These are phyloP conservation scores for Ulota crispa DNA, from an alignment of 225 moss, liverwort and hornwort species.

Conservation along the genomic window DNA sequence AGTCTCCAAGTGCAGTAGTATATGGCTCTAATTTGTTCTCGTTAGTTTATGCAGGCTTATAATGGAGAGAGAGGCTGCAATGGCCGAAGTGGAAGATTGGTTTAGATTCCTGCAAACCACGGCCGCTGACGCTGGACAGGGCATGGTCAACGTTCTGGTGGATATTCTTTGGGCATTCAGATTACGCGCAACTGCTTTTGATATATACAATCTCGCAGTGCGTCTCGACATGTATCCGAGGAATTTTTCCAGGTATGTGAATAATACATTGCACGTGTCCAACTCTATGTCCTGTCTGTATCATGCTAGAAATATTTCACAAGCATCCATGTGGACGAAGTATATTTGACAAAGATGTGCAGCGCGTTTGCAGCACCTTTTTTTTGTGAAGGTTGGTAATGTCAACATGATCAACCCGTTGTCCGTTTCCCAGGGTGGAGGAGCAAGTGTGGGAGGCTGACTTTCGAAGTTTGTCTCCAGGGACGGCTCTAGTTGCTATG, in stretches of 20 bases:
- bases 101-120: slow-evolving; percentile 48
- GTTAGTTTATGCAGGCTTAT: slow-evolving; percentile 53
- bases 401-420: slow-evolving; percentile 11
- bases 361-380: not conserved
- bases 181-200: slow-evolving; percentile 64
- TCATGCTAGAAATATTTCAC: not conserved
- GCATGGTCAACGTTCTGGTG: slow-evolving; percentile 73
- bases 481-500: slow-evolving; percentile 78
- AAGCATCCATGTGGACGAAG: not conserved
- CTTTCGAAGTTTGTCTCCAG: slow-evolving; percentile 83
- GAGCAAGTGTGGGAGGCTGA: slow-evolving; percentile 79
- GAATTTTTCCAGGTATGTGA: slow-evolving; percentile 56
- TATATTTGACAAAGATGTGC: not conserved
- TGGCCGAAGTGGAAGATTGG: slow-evolving; percentile 66
- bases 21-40: slow-evolving; percentile 15
- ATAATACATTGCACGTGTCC: not conserved
- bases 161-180: slow-evolving; percentile 93
- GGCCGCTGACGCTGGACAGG: slow-evolving; percentile 71
- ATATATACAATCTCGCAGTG: slow-evolving; percentile 61
- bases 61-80: slow-evolving; percentile 56
- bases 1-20: slow-evolving; percentile 5
- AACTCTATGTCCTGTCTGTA: not conserved
- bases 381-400: slow-evolving; percentile 8
- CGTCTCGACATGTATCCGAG: slow-evolving; percentile 66
- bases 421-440: slow-evolving; percentile 59